Evolutionary conservation across 306 rosid species (phyloP), one percentile per base, ranked within the genome.

Genomic region (Begonia loranthoides): DNA sequence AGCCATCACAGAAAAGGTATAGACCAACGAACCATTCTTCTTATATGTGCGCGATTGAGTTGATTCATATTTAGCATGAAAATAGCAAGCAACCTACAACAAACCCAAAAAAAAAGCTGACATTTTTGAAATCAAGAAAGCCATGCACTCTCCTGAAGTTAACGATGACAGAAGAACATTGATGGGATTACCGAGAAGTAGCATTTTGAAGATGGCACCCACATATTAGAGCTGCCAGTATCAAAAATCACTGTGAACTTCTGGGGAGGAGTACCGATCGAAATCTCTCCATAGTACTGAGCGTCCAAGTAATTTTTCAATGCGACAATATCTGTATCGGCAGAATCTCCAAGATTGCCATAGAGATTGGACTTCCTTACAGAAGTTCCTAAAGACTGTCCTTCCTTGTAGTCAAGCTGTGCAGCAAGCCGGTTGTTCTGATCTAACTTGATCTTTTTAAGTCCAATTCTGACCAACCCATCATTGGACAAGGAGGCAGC

Each of bases 201-300:
- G 52, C 99, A 90, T 60, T 67, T 76, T 41, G 63, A 9, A 0
- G 99, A 90, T 14, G 95, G 99, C 55, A 90, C 99, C 99, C 99
- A 90, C 65, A 73, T 39, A 67, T 90, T 90, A 17, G 99, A 76
- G 82, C 99, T 90, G 1, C 99, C 99, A 0, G 99, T 90, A 63
- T 90, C 99, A 49, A 90, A 90, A 63, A 90, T 78, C 0, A 82
- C 95, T 50, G 83, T 76, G 81, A 90, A 86, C 41, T 36, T 75
- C 71, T 90, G 95, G 45, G 95, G 84, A 17, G 99, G 99, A 60
- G 73, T 76, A 13, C 99, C 99, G 59, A 90, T 73, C 44, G 52
- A 55, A 17, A 90, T 82, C 64, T 86, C 99, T 54, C 99, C 99
- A 57, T 70, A 85, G 60, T 90, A 90, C 62, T 86, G 95, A 76